Base-by-base conservation (phyloP, 495 filamentous ascomycete species). In the Neurospora tetraspora region DNA sequence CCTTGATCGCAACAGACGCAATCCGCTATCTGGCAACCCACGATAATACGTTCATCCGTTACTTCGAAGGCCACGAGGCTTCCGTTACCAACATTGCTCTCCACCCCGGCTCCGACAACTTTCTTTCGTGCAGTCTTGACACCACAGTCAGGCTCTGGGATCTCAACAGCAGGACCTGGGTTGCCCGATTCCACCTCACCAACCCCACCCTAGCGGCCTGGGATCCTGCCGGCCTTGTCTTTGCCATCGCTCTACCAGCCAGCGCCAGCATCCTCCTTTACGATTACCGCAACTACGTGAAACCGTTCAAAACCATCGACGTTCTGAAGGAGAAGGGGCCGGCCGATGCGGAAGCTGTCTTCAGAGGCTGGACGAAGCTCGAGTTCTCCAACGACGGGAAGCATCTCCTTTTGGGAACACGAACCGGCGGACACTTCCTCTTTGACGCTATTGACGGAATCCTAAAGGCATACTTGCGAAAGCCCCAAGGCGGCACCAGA, bases 301-400 rank as follows among this genome's bases (percentile, higher is more conserved):
- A 95, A 77, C 96, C 96, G 0, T 96, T 99, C 76, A 86, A 90
- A 12, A 92, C 88, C 39, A 96, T 98, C 77, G 94, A 98, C 76
- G 83, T 96, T 31, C 79, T 89, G 0, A 85, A 87, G 42, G 77
- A 77, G 0, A 77, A 82, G 16, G 74, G 71, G 5, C 74, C 74
- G 3, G 78, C 82, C 18, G 82, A 85, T 20, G 20, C 78, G 3
- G 74, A 79, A 2, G 69, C 77, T 10, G 71, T 75, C 4, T 89
- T 82, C 81, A 89, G 82, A 76, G 86, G 81, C 20, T 98, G 95
- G 94, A 96, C 91, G 4, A 91, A 90, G 69, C 84, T 99, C 31
- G 93, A 97, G 73, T 98, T 99, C 79, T 92, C 92, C 69, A 98
- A 98, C 78, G 95, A 99, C 78, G 96, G 96, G 1, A 96, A 97